Conservation (phyloP, 257 asterid genomes). For the Forsythia viridissima region DNA sequence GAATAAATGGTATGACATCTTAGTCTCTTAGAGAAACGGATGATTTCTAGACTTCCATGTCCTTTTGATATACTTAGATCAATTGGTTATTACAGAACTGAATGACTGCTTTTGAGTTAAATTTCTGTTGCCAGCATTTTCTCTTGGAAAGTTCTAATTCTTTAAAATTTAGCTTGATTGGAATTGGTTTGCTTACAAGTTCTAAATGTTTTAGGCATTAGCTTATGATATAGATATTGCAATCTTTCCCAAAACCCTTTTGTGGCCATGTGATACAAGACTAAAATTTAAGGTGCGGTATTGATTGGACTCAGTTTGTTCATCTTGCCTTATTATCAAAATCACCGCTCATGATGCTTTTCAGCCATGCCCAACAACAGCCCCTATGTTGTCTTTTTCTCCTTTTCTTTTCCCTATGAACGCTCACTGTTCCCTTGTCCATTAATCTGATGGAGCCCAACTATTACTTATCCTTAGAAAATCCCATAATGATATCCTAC, state of each 20-base stretch:
- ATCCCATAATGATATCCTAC: neutral
- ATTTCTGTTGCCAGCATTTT: neutral
- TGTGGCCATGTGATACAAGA: neutral
- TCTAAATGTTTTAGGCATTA: too few species aligned
- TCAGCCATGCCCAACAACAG: neutral
- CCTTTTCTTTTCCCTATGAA: neutral
- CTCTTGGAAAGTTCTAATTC: neutral
- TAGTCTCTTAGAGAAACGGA: neutral
- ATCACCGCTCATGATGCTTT: neutral
- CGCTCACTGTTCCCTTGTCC: neutral
- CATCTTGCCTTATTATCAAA: neutral
- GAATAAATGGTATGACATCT: neutral
- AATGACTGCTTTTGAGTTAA: neutral
- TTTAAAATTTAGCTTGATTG: neutral
- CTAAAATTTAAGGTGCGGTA: neutral
- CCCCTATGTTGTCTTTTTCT: neutral
- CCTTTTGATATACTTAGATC: neutral
- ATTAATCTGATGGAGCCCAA: neutral
- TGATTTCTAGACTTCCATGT: neutral
- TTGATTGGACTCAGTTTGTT: neutral
- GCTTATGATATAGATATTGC: neutral
- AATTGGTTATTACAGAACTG: neutral
- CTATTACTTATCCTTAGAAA: neutral
- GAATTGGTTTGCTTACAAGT: neutral
- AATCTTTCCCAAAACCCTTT: neutral